Conservation (phyloP, 164 flowering plant genomes). For the Saururus chinensis region DNA sequence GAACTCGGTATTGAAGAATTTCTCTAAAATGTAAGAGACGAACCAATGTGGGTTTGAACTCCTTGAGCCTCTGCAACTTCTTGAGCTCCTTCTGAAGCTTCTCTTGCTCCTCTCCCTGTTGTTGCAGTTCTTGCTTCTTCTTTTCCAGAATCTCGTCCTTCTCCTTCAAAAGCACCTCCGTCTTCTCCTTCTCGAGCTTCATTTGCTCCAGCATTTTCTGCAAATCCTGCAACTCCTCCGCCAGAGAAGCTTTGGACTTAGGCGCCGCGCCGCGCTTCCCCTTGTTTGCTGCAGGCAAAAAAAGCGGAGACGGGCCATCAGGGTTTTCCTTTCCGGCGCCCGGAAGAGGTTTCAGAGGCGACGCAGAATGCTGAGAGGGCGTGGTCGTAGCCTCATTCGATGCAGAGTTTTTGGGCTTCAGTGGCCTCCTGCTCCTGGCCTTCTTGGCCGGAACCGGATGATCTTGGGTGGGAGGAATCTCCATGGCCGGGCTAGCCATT, state of each 20-base stretch:
- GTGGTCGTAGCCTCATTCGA: slow-evolving; percentile 39
- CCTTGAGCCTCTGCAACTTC: slow-evolving; percentile 87
- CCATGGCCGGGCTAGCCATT: slow-evolving; percentile 29
- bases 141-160: slow-evolving; percentile 48
- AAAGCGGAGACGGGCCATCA: slow-evolving; percentile 14
- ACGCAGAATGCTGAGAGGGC: slow-evolving; percentile 19
- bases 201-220: slow-evolving; percentile 56
- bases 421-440: slow-evolving; percentile 35
- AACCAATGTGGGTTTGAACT: slow-evolving; percentile 83
- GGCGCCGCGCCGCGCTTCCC: slow-evolving; percentile 6
- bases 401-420: slow-evolving; percentile 47
- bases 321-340: slow-evolving; percentile 40
- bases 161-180: slow-evolving; percentile 59
- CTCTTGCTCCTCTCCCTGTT: slow-evolving; percentile 45
- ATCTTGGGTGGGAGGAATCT: slow-evolving; percentile 10
- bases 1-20: not conserved
- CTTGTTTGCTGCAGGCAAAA: slow-evolving; percentile 27
- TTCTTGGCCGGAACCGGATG: slow-evolving; percentile 28
- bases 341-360: slow-evolving; percentile 10
- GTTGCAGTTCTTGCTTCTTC: slow-evolving; percentile 60
- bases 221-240: slow-evolving; percentile 63
- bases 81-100: slow-evolving; percentile 72
- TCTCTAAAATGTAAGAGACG: not conserved
- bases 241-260: slow-evolving; percentile 25
- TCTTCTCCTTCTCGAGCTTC: slow-evolving; percentile 70